These are phyloP conservation scores for Penicillium decumbens DNA, from an alignment of 2,329 filamentous ascomycete genomes.

Conservation along the genomic window DNA sequence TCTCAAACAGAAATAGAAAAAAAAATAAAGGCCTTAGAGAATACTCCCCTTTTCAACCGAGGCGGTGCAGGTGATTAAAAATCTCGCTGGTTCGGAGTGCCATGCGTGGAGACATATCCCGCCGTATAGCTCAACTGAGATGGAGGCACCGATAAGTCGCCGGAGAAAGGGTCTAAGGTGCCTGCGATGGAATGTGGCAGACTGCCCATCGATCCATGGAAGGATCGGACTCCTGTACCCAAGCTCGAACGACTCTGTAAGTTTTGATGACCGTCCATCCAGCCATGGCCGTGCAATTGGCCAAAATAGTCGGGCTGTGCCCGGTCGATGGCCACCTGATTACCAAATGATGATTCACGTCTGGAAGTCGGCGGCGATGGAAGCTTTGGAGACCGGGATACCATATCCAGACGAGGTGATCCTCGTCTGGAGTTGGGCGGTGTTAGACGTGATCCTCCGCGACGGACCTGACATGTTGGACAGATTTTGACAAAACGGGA, in stretches of 20 bases:
- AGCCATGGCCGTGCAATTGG: constrained; percentile 27
- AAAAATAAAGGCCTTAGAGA: not conserved
- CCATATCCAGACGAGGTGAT: constrained; percentile 36
- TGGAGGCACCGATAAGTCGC: constrained; percentile 27
- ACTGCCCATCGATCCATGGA: constrained; percentile 20
- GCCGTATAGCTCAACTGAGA: constrained; percentile 29
- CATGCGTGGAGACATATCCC: constrained; percentile 27
- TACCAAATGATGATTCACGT: constrained; percentile 34
- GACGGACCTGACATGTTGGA: constrained; percentile 47
- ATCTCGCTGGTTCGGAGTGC: constrained; percentile 26
- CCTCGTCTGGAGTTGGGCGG: constrained; percentile 39
- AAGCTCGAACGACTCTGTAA: constrained; percentile 22
- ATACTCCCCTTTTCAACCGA: not conserved
- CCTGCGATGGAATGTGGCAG: constrained; percentile 26
- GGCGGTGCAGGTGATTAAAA: constrained; percentile 13
- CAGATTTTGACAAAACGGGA: constrained; percentile 51
- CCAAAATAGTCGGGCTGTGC: constrained; percentile 29
- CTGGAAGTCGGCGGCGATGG: constrained; percentile 36
- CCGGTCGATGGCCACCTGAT: constrained; percentile 24
- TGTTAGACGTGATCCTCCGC: constrained; percentile 41
- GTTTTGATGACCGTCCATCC: constrained; percentile 28
- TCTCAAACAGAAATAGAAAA: not conserved
- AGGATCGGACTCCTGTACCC: constrained; percentile 22
- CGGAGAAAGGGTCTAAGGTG: constrained; percentile 29
- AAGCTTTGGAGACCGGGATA: constrained; percentile 33